Percentiles rank a stretch among this genome's conserved stretches.
These are phyloP conservation scores for Haematococcus lacustris DNA, from an alignment of 139 green algal genomes.

Conservation along the genomic window DNA sequence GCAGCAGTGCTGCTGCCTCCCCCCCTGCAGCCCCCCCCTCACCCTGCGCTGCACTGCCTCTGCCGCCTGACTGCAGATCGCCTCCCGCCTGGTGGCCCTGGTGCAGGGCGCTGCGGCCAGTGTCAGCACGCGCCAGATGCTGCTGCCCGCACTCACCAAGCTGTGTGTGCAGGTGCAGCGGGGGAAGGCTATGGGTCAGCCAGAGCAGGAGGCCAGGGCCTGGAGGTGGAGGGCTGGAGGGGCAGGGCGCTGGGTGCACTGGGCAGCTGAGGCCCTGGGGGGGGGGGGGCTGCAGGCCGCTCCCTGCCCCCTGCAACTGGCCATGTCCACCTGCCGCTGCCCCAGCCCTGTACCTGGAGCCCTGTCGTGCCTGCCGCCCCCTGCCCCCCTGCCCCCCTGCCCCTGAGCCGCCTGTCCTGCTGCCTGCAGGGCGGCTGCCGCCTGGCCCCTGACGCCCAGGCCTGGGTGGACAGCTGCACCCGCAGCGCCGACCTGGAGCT, in stretches of 20 bases:
- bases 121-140: constrained; percentile 21
- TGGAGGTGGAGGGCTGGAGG: neutral
- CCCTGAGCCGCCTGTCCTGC: neutral
- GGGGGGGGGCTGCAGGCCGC: too few relatives aligned
- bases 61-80: neutral
- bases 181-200: neutral
- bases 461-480: constrained; percentile 12
- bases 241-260: neutral
- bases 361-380: neutral
- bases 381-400: neutral
- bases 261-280: neutral
- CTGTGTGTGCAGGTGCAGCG: constrained; percentile 23
- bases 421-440: neutral
- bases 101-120: constrained; percentile 12
- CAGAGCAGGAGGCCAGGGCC: neutral
- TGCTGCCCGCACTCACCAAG: constrained; percentile 69
- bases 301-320: neutral
- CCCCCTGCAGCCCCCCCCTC: neutral
- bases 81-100: constrained; percentile 8
- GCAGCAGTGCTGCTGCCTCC: neutral
- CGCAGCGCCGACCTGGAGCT: constrained; percentile 55
- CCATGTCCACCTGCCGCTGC: neutral
- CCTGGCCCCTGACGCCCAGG: constrained; percentile 13
- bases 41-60: neutral
- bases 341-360: neutral